Base-by-base conservation (phyloP, 768 basidiomycete genomes). In the Auricularia sp. region DNA sequence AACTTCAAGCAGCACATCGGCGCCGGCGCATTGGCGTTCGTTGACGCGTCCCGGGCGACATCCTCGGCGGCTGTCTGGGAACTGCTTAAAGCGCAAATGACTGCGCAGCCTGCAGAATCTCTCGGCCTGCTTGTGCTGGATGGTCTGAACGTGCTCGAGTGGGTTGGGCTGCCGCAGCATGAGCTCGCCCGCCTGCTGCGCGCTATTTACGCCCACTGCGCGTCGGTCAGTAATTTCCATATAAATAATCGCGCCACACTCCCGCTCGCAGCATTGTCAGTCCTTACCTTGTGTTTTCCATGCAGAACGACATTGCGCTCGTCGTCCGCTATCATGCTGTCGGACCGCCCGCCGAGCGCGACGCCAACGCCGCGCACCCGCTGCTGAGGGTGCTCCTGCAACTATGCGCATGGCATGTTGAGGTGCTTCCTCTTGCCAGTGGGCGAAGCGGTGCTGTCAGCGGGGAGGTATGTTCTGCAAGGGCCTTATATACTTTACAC, bases 391-490 rank as follows among this genome's bases (percentile, higher is more conserved):
- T 79, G 36, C 75, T 92, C 24, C 74, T 85, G 21, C 86, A 89
- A 63, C 71, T 88, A 2, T 86, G 83, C 67, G 78, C 84, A 2
- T 86, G 87, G 67, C 89, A 90, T 68, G 69, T 92, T 3, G 90
- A 92, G 65, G 85, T 92, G 2, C 78, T 81, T 47, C 84, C 90
- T 0, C 77, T 93, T 6, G 78, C 85, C 1, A 91, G 87, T 67
- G 90, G 90, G 3, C 78, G 85, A 33, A 92, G 91, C 67, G 90
- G 89, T 2, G 79, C 85, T 24, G 87, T 93, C 35, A 89, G 84
- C 65, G 91, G 90, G 21, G 87, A 91, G 80, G 90, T 89, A 62
- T 21, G 78, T 16, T 13, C 21, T 63, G 61, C 24, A 36, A 3
- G 59, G 13, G 36, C 54, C 6, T 62, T 66, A 58, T 34, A 54